Conservation (phyloP, 352 stramenopile genomes). For the Pythium rishiriense region DNA sequence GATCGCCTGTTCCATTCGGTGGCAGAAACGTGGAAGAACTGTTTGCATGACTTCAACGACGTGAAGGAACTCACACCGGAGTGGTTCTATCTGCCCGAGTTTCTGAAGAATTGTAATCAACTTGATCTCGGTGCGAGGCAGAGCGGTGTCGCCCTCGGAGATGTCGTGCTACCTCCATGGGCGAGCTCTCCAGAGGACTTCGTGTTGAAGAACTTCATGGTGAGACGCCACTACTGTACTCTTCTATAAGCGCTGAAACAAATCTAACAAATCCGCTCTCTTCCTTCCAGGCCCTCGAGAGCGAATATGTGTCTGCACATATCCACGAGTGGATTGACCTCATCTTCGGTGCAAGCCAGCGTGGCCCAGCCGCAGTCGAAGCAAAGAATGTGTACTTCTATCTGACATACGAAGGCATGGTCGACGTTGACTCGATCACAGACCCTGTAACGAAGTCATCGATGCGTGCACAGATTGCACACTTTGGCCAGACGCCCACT, state of each 20-base stretch:
- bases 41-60: conserved; percentile 88
- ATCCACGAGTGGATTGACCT: conserved; percentile 91
- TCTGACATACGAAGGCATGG: conserved; percentile 97
- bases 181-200: conserved; percentile 81
- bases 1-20: conserved; percentile 94
- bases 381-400: conserved; percentile 99
- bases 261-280: not conserved
- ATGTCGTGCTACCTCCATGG: conserved; percentile 95
- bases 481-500: conserved; percentile 97
- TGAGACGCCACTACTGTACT: conserved; percentile 27
- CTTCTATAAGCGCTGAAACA: not conserved
- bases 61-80: conserved; percentile 94
- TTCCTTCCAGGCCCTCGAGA: conserved; percentile 67
- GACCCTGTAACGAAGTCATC: conserved; percentile 93
- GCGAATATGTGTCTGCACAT: conserved; percentile 80
- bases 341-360: conserved; percentile 76
- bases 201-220: conserved; percentile 82
- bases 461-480: conserved; percentile 96
- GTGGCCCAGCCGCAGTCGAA: conserved; percentile 81
- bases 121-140: conserved; percentile 82
- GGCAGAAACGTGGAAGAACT: conserved; percentile 88
- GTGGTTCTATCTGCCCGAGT: conserved; percentile 93
- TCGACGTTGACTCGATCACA: conserved; percentile 96
- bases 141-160: conserved; percentile 82
- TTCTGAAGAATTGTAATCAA: conserved; percentile 87